Conservation (phyloP, 2,329 filamentous ascomycete genomes). For the Coniochaeta pulveracea region DNA sequence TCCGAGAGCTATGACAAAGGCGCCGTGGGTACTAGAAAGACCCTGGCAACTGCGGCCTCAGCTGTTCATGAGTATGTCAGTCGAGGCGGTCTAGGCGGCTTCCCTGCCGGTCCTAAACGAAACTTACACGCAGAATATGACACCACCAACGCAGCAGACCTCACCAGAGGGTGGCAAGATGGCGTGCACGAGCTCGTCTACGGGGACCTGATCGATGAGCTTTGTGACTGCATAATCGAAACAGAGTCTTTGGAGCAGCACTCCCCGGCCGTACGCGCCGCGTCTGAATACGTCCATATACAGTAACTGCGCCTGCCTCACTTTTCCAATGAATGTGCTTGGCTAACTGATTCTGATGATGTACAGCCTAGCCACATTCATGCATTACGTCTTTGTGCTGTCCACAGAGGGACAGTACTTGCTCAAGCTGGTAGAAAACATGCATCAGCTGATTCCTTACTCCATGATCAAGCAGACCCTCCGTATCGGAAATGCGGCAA, state of each 20-base stretch:
- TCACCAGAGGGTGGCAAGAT: conserved; percentile 55
- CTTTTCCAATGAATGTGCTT: background rate
- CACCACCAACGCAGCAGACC: conserved; percentile 42
- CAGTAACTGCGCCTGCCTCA: conserved; percentile 39
- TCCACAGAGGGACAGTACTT: conserved; percentile 68
- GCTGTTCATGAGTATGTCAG: conserved; percentile 59
- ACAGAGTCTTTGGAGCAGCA: conserved; percentile 54
- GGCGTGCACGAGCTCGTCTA: conserved; percentile 57
- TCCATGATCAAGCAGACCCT: conserved; percentile 61
- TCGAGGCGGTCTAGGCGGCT: conserved; percentile 54
- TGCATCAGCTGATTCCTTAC: conserved; percentile 63
- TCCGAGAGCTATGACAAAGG: conserved; percentile 79
- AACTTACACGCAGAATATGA: conserved; percentile 38
- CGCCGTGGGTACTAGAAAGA: conserved; percentile 61
- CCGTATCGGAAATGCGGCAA: conserved; percentile 66
- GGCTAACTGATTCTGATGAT: conserved; percentile 10
- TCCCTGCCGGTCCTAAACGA: conserved; percentile 20
- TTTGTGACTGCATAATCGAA: conserved; percentile 49
- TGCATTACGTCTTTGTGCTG: conserved; percentile 62
- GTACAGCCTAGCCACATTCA: conserved; percentile 55
- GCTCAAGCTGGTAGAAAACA: conserved; percentile 57
- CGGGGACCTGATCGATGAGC: conserved; percentile 51
- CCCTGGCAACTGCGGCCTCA: conserved; percentile 59
- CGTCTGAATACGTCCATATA: conserved; percentile 56
- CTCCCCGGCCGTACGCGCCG: conserved; percentile 48